A percentile compares a stretch with the other conserved stretches of the same genome.
phyloP scores from a whole-genome alignment of 2,329 filamentous ascomycete species.

The Canariomyces notabilis region DNA sequence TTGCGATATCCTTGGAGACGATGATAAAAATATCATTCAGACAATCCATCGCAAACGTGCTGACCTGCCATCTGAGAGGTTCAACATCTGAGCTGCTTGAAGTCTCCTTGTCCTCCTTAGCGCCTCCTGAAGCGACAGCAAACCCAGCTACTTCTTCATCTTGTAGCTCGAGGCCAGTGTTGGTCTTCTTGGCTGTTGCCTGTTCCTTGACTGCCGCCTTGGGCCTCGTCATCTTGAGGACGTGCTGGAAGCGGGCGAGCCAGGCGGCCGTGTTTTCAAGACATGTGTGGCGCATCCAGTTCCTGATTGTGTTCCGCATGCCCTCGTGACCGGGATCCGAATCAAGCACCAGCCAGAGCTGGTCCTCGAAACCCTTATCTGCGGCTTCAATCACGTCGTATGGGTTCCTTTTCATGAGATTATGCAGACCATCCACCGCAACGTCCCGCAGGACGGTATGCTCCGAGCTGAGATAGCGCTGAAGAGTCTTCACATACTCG shows the following conservation, averaged over 20 bases:
- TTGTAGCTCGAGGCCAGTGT: constrained; percentile 68
- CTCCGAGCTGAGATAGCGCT: constrained; percentile 68
- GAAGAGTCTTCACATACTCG: constrained; percentile 77
- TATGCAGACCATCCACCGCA: constrained; percentile 83
- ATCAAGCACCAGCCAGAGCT: constrained; percentile 87
- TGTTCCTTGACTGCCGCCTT: constrained; percentile 53
- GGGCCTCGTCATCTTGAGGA: constrained; percentile 79
- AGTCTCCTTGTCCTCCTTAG: constrained; percentile 51
- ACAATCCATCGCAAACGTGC: constrained; percentile 87
- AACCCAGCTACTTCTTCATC: constrained; percentile 98
- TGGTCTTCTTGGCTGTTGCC: constrained; percentile 41
- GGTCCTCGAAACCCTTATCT: constrained; percentile 75
- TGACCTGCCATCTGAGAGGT: constrained; percentile 89
- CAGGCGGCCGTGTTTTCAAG: constrained; percentile 74
- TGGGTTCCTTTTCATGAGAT: constrained; percentile 89
- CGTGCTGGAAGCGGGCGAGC: constrained; percentile 82
- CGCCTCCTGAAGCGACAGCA: constrained; percentile 66
- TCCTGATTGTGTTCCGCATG: constrained; percentile 80
- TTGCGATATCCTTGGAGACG: constrained; percentile 71
- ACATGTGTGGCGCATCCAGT: constrained; percentile 90
- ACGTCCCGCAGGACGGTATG: constrained; percentile 68
- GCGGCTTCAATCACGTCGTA: constrained; percentile 74
- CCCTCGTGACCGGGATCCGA: constrained; percentile 68
- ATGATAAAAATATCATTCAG: constrained; percentile 76
- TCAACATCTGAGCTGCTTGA: constrained; percentile 65